A percentile compares a stretch with the other conserved stretches of the same genome.
Conservation (phyloP, 345 rosid species). For the Acer saccharum region DNA sequence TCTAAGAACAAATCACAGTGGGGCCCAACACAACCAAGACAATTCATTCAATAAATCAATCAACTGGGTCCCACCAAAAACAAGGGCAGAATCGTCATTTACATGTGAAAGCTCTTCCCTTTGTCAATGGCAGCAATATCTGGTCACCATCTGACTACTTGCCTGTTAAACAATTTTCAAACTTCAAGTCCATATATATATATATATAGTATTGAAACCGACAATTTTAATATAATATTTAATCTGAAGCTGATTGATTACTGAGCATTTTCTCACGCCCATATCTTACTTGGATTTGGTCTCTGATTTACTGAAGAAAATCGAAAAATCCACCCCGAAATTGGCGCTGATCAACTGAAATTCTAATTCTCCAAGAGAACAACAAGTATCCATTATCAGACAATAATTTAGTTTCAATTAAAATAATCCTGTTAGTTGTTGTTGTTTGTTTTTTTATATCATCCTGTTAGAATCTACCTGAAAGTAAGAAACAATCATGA, state of each 20-base stretch:
- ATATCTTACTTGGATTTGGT: slow-evolving; percentile 46
- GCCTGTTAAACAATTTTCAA: neutral
- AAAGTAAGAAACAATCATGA: slow-evolving; percentile 55
- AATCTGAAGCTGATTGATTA: neutral
- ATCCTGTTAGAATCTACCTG: slow-evolving; percentile 31
- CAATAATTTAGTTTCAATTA: slow-evolving; percentile 3
- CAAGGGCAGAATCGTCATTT: slow-evolving; percentile 5
- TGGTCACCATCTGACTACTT: neutral
- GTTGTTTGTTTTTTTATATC: neutral
- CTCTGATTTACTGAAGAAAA: neutral
- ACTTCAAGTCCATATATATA: too few relatives aligned
- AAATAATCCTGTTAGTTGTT: neutral
- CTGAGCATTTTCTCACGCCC: slow-evolving; percentile 38
- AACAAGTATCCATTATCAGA: slow-evolving; percentile 1
- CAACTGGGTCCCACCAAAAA: neutral
- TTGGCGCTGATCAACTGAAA: slow-evolving; percentile 25
- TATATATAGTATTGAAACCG: neutral
- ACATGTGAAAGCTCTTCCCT: neutral
- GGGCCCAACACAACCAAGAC: neutral
- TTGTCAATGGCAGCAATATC: neutral
- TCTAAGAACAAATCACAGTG: neutral
- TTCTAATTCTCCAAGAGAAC: slow-evolving; percentile 1
- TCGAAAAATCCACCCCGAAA: slow-evolving; percentile 27
- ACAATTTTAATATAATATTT: slow-evolving; percentile 8
- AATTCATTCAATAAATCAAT: neutral